Conservation (phyloP, 2,329 filamentous ascomycete species). For the Incumbomyces delicatus region DNA sequence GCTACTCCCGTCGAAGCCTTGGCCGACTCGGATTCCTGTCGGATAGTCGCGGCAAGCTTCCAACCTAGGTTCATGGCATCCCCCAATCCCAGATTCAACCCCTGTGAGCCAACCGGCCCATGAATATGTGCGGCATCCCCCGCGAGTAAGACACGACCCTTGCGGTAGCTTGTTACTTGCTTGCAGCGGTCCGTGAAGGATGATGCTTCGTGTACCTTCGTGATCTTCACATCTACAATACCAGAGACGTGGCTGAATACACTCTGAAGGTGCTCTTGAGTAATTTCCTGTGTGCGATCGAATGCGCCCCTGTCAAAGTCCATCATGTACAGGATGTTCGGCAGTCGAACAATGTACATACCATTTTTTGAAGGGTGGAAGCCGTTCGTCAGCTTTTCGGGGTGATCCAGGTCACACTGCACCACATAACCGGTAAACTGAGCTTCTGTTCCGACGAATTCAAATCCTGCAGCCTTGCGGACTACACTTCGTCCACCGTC, state of each 20-base stretch:
- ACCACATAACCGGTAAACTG: conserved; percentile 29
- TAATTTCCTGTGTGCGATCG: conserved; percentile 14
- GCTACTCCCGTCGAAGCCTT: conserved; percentile 8
- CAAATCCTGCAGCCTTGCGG: conserved; percentile 29
- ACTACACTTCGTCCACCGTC: conserved; percentile 33
- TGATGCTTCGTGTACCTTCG: conserved; percentile 8
- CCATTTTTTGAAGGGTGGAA: conserved; percentile 22
- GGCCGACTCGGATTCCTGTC: conserved; percentile 10
- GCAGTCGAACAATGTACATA: conserved; percentile 23
- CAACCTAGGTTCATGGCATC: conserved; percentile 29
- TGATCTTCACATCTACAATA: conserved; percentile 8
- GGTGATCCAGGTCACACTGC: conserved; percentile 26
- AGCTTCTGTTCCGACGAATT: conserved; percentile 29
- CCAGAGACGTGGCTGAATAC: conserved; percentile 10
- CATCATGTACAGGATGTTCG: conserved; percentile 17
- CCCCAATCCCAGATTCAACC: conserved; percentile 27
- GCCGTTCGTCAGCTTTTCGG: conserved; percentile 19
- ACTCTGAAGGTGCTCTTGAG: conserved; percentile 19
- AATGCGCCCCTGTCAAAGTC: conserved; percentile 11
- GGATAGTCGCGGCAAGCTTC: conserved; percentile 25
- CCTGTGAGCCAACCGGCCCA: conserved; percentile 25
- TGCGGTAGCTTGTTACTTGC: conserved; percentile 19
- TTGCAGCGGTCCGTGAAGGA: conserved; percentile 10
- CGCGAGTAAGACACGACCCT: conserved; percentile 24
- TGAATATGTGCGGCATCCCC: conserved; percentile 28